Evolutionary conservation across 495 filamentous ascomycete species (phyloP).

Genomic region (Sordaria brevicollis): DNA sequence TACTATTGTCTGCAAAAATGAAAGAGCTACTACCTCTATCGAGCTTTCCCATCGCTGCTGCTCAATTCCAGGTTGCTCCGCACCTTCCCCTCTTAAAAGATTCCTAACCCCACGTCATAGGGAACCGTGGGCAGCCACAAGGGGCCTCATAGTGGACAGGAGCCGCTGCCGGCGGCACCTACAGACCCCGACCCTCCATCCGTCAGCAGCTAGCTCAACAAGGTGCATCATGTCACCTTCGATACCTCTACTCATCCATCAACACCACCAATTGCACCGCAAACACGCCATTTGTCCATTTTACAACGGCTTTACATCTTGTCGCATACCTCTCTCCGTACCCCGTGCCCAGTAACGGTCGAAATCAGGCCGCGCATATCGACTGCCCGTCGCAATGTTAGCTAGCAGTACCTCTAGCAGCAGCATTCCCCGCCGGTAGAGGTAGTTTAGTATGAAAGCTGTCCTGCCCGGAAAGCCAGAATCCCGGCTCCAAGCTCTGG

Average conservation of each 20-base stretch:
- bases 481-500: conserved; percentile 82
- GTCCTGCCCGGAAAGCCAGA: conserved; percentile 86
- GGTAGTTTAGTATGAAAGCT: conserved; percentile 44
- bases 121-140: neutral
- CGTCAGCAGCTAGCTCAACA: neutral
- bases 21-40: neutral
- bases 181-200: neutral
- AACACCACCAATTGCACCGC: neutral
- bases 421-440: neutral
- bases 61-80: neutral
- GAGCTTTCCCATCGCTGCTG: neutral
- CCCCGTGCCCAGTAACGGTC: neutral
- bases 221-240: neutral
- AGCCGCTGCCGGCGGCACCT: neutral
- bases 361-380: neutral
- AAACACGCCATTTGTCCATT: neutral
- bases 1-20: too few species aligned
- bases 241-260: neutral
- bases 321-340: neutral
- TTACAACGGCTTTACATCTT: neutral
- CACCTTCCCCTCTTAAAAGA: neutral
- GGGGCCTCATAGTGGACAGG: neutral
- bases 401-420: neutral
- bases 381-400: neutral
- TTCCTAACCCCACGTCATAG: neutral